These are phyloP conservation scores for Colletotrichum agaves DNA, from an alignment of 2,329 filamentous ascomycete species.

Conservation along the genomic window DNA sequence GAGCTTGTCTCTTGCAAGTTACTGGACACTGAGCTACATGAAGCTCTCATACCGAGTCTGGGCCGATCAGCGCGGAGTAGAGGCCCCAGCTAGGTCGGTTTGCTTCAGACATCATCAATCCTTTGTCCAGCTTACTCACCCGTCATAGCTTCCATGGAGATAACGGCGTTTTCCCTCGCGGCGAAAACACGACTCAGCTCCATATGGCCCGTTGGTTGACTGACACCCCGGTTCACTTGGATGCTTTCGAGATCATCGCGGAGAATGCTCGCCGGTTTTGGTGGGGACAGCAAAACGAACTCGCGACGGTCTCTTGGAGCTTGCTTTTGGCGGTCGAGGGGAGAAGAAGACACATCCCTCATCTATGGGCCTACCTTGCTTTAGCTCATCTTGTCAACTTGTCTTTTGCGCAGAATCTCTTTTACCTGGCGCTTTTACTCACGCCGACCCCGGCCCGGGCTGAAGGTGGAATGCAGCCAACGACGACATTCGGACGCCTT, in stretches of 20 bases:
- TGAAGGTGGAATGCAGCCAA: slow-evolving; percentile 42
- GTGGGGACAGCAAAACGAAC: slow-evolving; percentile 71
- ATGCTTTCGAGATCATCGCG: slow-evolving; percentile 65
- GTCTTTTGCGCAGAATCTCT: slow-evolving; percentile 71
- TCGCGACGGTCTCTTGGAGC: slow-evolving; percentile 64
- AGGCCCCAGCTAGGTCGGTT: slow-evolving; percentile 51
- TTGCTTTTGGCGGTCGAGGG: slow-evolving; percentile 69
- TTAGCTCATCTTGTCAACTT: slow-evolving; percentile 70
- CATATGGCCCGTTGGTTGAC: slow-evolving; percentile 63
- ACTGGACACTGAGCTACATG: slow-evolving; percentile 56
- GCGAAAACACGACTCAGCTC: slow-evolving; percentile 43
- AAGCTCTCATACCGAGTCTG: slow-evolving; percentile 61
- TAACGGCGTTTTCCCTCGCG: slow-evolving; percentile 50
- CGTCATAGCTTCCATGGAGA: slow-evolving; percentile 41
- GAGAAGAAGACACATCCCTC: slow-evolving; percentile 64
- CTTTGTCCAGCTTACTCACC: slow-evolving; percentile 23
- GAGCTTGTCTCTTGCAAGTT: slow-evolving; percentile 56
- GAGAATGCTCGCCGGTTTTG: slow-evolving; percentile 66
- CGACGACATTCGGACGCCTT: slow-evolving; percentile 45
- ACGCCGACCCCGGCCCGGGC: slow-evolving; percentile 60
- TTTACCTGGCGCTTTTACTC: slow-evolving; percentile 68
- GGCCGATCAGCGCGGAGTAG: slow-evolving; percentile 54
- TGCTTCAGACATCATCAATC: neutral
- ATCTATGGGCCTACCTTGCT: slow-evolving; percentile 65
- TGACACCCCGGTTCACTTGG: slow-evolving; percentile 61